Conservation (phyloP, 2,329 filamentous ascomycete species). For the Xylaria sp. region DNA sequence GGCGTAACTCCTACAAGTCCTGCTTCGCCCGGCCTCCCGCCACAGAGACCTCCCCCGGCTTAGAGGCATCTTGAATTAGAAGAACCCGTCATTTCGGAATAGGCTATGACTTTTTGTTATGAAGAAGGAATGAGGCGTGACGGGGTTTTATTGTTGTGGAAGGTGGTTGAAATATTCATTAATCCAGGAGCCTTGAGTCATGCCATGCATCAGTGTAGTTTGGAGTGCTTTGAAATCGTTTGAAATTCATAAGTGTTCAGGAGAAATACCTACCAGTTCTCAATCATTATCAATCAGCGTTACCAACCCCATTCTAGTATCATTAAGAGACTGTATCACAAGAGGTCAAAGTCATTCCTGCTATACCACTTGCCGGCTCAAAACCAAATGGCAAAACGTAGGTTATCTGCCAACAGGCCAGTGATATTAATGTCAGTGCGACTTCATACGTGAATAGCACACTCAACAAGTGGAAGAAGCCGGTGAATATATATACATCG, state of each 20-base stretch:
- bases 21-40: conserved; percentile 31
- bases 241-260: neutral
- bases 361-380: neutral
- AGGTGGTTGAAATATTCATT: conserved; percentile 2
- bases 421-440: too few relatives aligned
- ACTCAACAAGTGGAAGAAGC: neutral
- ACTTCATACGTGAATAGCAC: too few relatives aligned
- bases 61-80: neutral
- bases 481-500: neutral
- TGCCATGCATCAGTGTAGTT: conserved; percentile 21
- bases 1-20: conserved; percentile 49
- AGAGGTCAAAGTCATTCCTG: neutral
- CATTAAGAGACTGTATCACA: neutral
- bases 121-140: neutral
- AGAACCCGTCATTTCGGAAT: neutral
- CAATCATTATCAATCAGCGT: neutral
- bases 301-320: too few relatives aligned
- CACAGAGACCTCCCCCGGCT: conserved; percentile 27
- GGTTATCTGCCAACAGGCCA: too few relatives aligned
- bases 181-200: neutral
- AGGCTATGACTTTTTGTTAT: neutral
- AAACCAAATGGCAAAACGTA: neutral
- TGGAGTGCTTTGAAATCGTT: conserved; percentile 12
- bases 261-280: neutral
- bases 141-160: neutral